phyloP scores from a whole-genome alignment of 2,329 filamentous ascomycete genomes.

The Ophiocordyceps robertsii region DNA sequence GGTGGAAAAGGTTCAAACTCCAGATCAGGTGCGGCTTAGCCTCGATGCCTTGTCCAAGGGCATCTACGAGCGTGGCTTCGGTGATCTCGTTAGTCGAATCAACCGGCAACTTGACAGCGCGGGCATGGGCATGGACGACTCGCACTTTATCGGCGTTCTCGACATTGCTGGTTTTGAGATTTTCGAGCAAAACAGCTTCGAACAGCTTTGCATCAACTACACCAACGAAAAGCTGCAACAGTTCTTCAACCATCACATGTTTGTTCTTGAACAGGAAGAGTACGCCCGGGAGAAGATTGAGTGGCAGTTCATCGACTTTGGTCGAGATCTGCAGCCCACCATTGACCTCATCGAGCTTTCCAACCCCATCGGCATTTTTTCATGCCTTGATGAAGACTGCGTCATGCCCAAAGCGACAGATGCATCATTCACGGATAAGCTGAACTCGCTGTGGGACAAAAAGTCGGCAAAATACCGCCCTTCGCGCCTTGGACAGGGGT shows the following conservation, averaged over 20 bases:
- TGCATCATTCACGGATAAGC: conserved; percentile 90
- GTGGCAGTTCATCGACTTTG: conserved; percentile 99
- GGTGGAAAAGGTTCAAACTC: conserved; percentile 97
- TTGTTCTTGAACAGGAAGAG: conserved; percentile 95
- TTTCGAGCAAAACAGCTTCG: conserved; percentile 96
- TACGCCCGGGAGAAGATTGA: conserved; percentile 96
- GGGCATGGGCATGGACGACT: conserved; percentile 72
- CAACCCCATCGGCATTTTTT: conserved; percentile 98
- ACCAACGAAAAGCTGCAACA: conserved; percentile 98
- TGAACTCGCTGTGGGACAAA: conserved; percentile 93
- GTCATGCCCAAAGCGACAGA: conserved; percentile 99
- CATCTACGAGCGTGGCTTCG: conserved; percentile 93
- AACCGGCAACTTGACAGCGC: conserved; percentile 85
- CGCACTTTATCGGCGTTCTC: conserved; percentile 90
- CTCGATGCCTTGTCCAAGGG: conserved; percentile 90
- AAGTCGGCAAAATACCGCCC: conserved; percentile 89
- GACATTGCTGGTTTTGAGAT: conserved; percentile 99
- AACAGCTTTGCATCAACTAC: conserved; percentile 98
- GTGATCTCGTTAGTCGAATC: conserved; percentile 81
- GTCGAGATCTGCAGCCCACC: conserved; percentile 89
- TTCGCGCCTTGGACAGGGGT: conserved; percentile 78
- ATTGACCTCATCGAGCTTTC: conserved; percentile 94
- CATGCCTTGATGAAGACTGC: conserved; percentile 91
- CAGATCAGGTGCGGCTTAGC: conserved; percentile 82
- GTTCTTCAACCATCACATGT: conserved; percentile 99